Conservation (phyloP, 1,284 basidiomycete species). For the Sphagnurus paluster region DNA sequence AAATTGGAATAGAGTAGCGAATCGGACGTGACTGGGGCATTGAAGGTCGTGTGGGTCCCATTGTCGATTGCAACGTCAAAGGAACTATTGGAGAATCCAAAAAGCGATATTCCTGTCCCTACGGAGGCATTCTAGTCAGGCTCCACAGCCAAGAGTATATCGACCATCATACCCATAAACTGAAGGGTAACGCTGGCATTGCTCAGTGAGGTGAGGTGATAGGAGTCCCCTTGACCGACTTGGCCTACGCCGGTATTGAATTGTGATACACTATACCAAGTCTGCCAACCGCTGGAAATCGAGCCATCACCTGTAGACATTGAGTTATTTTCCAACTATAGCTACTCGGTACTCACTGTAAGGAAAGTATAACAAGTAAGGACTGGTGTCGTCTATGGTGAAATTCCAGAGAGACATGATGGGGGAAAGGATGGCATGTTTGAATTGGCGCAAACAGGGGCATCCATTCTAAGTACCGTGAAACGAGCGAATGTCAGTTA, state of each 20-base stretch:
- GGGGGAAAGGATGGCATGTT: conserved; percentile 11
- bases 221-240: conserved; percentile 19
- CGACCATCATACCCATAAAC: conserved; percentile 19
- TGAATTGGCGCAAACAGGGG: too few relatives aligned
- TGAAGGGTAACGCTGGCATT: conserved; percentile 20
- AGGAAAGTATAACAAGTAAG: conserved; percentile 23
- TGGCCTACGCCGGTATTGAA: conserved; percentile 16
- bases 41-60: conserved; percentile 6
- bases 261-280: conserved; percentile 22
- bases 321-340: background rate
- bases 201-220: conserved; percentile 21
- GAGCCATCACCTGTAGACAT: conserved; percentile 13
- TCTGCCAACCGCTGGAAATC: conserved; percentile 19
- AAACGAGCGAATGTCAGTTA: conserved; percentile 5
- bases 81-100: conserved; percentile 26
- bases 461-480: too few relatives aligned
- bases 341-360: conserved; percentile 7
- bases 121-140: background rate
- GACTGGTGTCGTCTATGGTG: conserved; percentile 25
- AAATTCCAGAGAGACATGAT: conserved; percentile 27
- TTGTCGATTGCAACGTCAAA: conserved; percentile 32
- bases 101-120: conserved; percentile 31
- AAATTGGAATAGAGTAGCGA: conserved; percentile 18
- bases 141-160: background rate
- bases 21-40: conserved; percentile 4